Percentiles rank a stretch among this genome's conserved stretches.
phyloP scores from a whole-genome alignment of 2,329 filamentous ascomycete species.

The Talaromyces atroroseus region DNA sequence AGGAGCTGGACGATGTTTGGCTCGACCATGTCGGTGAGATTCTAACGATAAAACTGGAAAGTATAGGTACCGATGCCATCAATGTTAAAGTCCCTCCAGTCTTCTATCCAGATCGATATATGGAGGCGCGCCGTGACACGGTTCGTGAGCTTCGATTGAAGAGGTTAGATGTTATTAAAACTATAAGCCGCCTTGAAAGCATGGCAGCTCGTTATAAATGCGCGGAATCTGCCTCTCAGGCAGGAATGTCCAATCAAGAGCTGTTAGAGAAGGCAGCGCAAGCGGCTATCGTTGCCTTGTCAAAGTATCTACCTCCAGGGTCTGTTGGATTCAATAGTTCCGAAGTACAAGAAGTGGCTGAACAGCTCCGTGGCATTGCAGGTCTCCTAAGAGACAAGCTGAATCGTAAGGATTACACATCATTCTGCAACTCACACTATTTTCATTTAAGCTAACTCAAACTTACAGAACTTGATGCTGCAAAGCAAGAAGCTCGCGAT shows the following conservation, averaged over 20 bases:
- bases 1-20: slow-evolving; percentile 41
- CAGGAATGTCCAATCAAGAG: slow-evolving; percentile 23
- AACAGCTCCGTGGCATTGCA: slow-evolving; percentile 33
- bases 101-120: slow-evolving; percentile 57
- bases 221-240: slow-evolving; percentile 17
- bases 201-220: slow-evolving; percentile 27
- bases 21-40: slow-evolving; percentile 50
- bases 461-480: slow-evolving; percentile 37
- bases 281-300: slow-evolving; percentile 23
- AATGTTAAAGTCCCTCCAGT: slow-evolving; percentile 49
- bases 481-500: slow-evolving; percentile 37
- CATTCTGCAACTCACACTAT: neutral
- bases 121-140: slow-evolving; percentile 46
- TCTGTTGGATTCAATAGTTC: slow-evolving; percentile 14
- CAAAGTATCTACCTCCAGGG: slow-evolving; percentile 19
- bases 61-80: slow-evolving; percentile 25
- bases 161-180: slow-evolving; percentile 29
- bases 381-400: slow-evolving; percentile 38
- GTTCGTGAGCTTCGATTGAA: slow-evolving; percentile 43
- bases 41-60: slow-evolving; percentile 46
- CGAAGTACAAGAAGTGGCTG: slow-evolving; percentile 24
- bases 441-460: neutral
- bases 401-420: slow-evolving; percentile 25
- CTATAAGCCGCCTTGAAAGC: slow-evolving; percentile 28
- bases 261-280: slow-evolving; percentile 33